Evolutionary conservation across 495 filamentous ascomycete genomes (phyloP), one percentile per base, ranked within the genome.

Genomic region (Wilcoxina mikolae): DNA sequence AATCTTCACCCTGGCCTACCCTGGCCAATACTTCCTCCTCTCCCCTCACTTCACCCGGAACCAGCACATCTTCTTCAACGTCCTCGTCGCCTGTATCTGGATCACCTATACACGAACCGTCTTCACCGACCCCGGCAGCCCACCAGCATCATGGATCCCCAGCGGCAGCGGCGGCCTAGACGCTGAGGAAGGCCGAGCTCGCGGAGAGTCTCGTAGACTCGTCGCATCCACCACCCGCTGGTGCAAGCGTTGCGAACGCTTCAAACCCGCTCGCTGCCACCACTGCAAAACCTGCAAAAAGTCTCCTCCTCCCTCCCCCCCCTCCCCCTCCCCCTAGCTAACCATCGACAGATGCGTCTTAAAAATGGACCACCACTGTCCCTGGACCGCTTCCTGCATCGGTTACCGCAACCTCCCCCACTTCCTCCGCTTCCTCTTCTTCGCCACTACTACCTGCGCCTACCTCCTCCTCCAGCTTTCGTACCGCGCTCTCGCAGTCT

Each of bases 351-450:
- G 82, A 67, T 98, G 91, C 68, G 82, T 96, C 55, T 84, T 88
- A 1, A 88, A 85, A 66, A 96, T 98, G 93, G 91, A 98, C 72
- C 91, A 98, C 69, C 91, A 98, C 70, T 98, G 91, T 64, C 89
- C 91, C 0, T 98, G 91, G 91, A 95, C 88, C 1, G 70, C 72
- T 41, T 95, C 93, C 67, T 98, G 91, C 69, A 87, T 96, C 41
- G 95, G 88, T 2, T 76, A 94, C 66, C 79, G 81, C 51, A 93
- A 89, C 11, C 84, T 90, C 62, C 88, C 89, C 10, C 82, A 94
- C 69, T 95, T 94, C 68, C 66, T 91, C 15, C 88, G 88, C 48
- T 95, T 95, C 68, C 70, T 95, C 22, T 73, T 84, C 65, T 94
- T 84, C 70, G 74, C 84, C 26, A 81, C 85, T 39, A 56, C 75